phyloP scores from a whole-genome alignment of 1,284 basidiomycete species.

The Meira nashicola region DNA sequence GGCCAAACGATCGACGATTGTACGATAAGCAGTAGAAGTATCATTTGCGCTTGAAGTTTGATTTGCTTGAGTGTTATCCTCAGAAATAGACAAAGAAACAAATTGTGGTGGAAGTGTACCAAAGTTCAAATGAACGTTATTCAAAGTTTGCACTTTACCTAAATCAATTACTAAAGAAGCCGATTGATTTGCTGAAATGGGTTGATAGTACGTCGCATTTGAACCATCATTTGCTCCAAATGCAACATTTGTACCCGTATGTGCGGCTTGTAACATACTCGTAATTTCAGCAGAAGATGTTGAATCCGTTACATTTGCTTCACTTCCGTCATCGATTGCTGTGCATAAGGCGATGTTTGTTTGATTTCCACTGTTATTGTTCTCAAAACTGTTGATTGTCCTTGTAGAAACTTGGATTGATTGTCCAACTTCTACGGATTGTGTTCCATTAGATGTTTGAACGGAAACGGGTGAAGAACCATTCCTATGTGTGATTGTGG shows the following conservation, averaged over 20 bases:
- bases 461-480: conserved; percentile 19
- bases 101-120: conserved; percentile 2
- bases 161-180: background rate
- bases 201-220: conserved; percentile 22
- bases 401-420: background rate
- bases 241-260: conserved; percentile 31
- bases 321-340: background rate
- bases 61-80: background rate
- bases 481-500: conserved; percentile 9
- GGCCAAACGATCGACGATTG: background rate
- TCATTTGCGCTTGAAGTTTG: background rate
- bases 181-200: background rate
- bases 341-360: conserved; percentile 36
- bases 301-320: background rate
- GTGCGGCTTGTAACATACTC: conserved; percentile 10
- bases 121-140: conserved; percentile 6
- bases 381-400: conserved; percentile 4
- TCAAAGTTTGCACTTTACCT: background rate
- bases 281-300: background rate
- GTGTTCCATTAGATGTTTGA: conserved; percentile 19
- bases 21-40: too few species aligned
- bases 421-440: conserved; percentile 9
- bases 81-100: background rate
- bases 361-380: conserved; percentile 16
- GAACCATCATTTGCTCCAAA: conserved; percentile 40